Evolutionary conservation across 2,329 filamentous ascomycete genomes (phyloP).

Genomic region (Colletotrichum sp.): DNA sequence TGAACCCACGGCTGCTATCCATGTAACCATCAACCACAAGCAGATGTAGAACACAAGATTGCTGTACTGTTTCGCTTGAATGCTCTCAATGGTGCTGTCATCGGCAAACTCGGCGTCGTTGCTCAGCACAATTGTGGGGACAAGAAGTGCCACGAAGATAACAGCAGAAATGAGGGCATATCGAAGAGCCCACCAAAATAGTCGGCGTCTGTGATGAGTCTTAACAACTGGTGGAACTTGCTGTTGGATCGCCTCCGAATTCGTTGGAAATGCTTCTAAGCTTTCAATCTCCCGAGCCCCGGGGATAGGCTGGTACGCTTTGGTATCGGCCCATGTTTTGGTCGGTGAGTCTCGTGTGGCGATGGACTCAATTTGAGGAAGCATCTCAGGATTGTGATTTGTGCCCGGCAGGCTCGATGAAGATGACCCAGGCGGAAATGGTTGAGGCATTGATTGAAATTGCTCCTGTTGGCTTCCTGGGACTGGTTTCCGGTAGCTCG

Average conservation of each 20-base stretch:
- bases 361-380: not conserved
- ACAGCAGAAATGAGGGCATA: constrained; percentile 22
- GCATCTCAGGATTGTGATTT: not conserved
- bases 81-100: not conserved
- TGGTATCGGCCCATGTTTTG: not conserved
- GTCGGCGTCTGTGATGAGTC: not conserved
- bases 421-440: not conserved
- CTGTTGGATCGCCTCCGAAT: not conserved
- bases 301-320: not conserved
- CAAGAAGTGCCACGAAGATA: constrained; percentile 21
- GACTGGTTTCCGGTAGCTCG: not conserved
- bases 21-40: constrained; percentile 24
- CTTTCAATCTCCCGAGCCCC: not conserved
- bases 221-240: not conserved
- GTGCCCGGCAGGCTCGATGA: not conserved
- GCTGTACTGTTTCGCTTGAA: constrained; percentile 15
- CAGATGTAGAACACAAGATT: constrained; percentile 27
- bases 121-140: constrained; percentile 24
- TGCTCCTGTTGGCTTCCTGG: not conserved
- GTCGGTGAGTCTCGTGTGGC: not conserved
- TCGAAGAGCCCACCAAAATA: constrained; percentile 23
- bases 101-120: constrained; percentile 15
- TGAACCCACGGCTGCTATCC: constrained; percentile 24
- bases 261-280: not conserved
- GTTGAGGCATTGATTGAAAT: not conserved